A percentile compares a stretch with the other conserved stretches of the same genome.
phyloP scores from a whole-genome alignment of 805 yeast species.

The Cyberlindnera samutprakarnensis region DNA sequence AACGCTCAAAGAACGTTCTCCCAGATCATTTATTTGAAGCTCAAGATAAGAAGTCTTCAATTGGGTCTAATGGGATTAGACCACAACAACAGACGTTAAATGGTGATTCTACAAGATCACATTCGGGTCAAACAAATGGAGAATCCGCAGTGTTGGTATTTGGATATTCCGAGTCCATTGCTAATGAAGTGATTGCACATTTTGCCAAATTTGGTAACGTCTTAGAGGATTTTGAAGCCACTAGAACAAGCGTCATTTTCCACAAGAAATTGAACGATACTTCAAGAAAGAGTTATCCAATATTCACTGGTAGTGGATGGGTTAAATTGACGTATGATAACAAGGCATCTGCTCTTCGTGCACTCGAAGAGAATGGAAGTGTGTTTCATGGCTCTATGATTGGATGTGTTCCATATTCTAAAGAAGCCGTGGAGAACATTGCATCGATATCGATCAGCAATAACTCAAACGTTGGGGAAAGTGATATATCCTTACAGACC shows the following conservation, averaged over 20 bases:
- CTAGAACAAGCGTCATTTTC: constrained; percentile 21
- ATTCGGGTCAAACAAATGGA: background rate
- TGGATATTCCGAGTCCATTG: constrained; percentile 79
- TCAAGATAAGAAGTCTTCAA: background rate
- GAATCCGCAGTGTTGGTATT: constrained; percentile 75
- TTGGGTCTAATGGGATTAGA: background rate
- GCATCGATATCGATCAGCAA: constrained; percentile 34
- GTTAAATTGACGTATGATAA: constrained; percentile 80
- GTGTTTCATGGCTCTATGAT: constrained; percentile 57
- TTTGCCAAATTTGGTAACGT: constrained; percentile 77
- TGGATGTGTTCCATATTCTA: constrained; percentile 66
- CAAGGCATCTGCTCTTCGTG: constrained; percentile 69
- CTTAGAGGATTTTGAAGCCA: constrained; percentile 60
- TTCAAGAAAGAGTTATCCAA: constrained; percentile 41
- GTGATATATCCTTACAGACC: constrained; percentile 10
- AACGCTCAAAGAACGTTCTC: background rate
- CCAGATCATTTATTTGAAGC: background rate
- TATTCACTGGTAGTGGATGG: constrained; percentile 85
- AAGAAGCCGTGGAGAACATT: constrained; percentile 52
- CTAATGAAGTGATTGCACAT: constrained; percentile 59
- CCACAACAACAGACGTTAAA: background rate
- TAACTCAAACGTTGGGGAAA: constrained; percentile 42
- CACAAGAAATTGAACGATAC: constrained; percentile 8
- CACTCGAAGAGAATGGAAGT: constrained; percentile 76
- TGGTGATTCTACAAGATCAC: background rate